These are phyloP conservation scores for Saccharum spontaneum DNA, from an alignment of 176 grass and related monocot species.

Conservation along the genomic window DNA sequence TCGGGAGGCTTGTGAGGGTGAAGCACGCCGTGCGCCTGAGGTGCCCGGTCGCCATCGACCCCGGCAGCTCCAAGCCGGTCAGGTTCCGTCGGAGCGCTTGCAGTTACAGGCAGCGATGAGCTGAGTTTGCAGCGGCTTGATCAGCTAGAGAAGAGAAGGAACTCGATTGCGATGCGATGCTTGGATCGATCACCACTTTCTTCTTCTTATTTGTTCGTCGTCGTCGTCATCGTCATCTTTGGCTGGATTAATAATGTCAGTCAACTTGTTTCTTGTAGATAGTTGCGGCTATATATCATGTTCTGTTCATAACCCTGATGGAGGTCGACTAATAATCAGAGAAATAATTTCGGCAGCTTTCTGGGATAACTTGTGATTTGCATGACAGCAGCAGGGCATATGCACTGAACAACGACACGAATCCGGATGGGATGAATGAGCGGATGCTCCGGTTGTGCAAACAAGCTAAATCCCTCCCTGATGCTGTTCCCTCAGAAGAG, in stretches of 20 bases:
- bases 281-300: neutral
- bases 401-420: no score
- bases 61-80: slow-evolving; percentile 54
- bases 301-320: neutral
- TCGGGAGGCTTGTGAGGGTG: slow-evolving; percentile 79
- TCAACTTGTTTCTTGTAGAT: neutral
- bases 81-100: slow-evolving; percentile 52
- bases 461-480: no score
- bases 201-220: neutral
- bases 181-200: neutral
- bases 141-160: neutral
- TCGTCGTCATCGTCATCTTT: neutral
- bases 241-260: neutral
- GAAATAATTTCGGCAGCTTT: no score
- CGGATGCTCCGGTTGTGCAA: no score
- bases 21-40: slow-evolving; percentile 50
- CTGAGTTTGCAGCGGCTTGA: neutral
- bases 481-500: no score
- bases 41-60: slow-evolving; percentile 51
- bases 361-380: no score
- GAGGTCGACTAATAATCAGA: neutral
- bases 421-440: no score
- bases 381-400: no score
- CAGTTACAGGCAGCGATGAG: slow-evolving; percentile 22
- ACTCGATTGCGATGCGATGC: neutral